A percentile compares a stretch with the other conserved stretches of the same genome.
These are phyloP conservation scores for Pythium rishiriense DNA, from an alignment of 352 stramenopile genomes.

Conservation along the genomic window DNA sequence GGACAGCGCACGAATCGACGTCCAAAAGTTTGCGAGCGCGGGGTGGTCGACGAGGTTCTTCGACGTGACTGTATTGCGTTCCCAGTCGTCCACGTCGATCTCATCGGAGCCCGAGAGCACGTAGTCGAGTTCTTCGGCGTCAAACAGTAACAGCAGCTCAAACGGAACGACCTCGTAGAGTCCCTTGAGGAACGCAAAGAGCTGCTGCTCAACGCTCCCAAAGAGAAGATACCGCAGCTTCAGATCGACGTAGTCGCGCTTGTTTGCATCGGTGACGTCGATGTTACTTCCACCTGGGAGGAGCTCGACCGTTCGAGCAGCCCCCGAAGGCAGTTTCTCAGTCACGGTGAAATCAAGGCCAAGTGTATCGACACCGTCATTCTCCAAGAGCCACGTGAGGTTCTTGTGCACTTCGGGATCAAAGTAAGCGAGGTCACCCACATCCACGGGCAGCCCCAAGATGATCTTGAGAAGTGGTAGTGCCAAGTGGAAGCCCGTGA, in stretches of 20 bases:
- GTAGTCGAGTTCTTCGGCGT: slow-evolving; percentile 93
- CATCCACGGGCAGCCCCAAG: slow-evolving; percentile 92
- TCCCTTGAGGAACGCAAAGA: slow-evolving; percentile 91
- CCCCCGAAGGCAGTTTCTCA: slow-evolving; percentile 30
- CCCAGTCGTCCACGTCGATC: slow-evolving; percentile 93
- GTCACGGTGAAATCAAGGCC: slow-evolving; percentile 64
- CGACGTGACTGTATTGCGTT: slow-evolving; percentile 54
- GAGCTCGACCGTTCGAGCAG: slow-evolving; percentile 43
- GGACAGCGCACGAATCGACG: slow-evolving; percentile 60
- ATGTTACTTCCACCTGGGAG: slow-evolving; percentile 59
- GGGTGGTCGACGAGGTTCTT: slow-evolving; percentile 18
- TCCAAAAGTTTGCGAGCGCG: slow-evolving; percentile 27
- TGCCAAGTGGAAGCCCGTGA: slow-evolving; percentile 94
- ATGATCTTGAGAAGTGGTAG: slow-evolving; percentile 97
- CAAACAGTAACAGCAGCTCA: slow-evolving; percentile 91
- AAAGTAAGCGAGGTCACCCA: slow-evolving; percentile 93
- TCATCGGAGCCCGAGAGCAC: slow-evolving; percentile 89
- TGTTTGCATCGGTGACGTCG: slow-evolving; percentile 95
- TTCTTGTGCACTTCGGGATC: slow-evolving; percentile 61
- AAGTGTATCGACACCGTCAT: slow-evolving; percentile 55
- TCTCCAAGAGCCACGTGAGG: slow-evolving; percentile 65
- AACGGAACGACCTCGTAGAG: slow-evolving; percentile 96
- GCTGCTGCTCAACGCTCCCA: slow-evolving; percentile 88
- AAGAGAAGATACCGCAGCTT: slow-evolving; percentile 94
- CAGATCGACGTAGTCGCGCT: slow-evolving; percentile 91